A percentile compares a stretch with the other conserved stretches of the same genome.
These are phyloP conservation scores for Coemansia sp. DNA, from an alignment of 192 early-diverging fungal species.

Conservation along the genomic window DNA sequence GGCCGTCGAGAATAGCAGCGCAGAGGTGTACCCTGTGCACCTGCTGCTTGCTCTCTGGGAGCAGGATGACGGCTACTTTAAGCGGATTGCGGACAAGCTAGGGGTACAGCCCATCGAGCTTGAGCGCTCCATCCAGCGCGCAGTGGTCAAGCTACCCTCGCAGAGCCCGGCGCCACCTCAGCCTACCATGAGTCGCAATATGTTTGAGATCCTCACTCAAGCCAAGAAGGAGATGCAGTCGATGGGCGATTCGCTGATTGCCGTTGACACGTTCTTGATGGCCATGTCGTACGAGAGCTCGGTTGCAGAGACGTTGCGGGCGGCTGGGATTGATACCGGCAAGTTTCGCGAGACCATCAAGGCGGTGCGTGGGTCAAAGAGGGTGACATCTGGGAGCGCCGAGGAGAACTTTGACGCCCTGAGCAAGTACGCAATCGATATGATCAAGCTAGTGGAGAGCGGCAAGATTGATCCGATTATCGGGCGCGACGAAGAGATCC, in stretches of 20 bases:
- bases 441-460: slow-evolving; percentile 74
- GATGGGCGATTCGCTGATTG: slow-evolving; percentile 87
- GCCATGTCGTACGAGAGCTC: slow-evolving; percentile 76
- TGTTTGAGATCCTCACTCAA: slow-evolving; percentile 62
- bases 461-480: slow-evolving; percentile 97
- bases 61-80: slow-evolving; percentile 78
- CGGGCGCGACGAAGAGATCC: slow-evolving; percentile 95
- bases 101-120: slow-evolving; percentile 74
- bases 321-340: slow-evolving; percentile 67
- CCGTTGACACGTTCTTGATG: slow-evolving; percentile 85
- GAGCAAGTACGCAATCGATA: slow-evolving; percentile 90
- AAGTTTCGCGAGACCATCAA: slow-evolving; percentile 72
- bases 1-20: slow-evolving; percentile 74
- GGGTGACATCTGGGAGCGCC: slow-evolving; percentile 82
- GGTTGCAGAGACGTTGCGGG: slow-evolving; percentile 58
- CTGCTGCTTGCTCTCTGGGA: slow-evolving; percentile 77
- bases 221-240: slow-evolving; percentile 81
- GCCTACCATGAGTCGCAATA: slow-evolving; percentile 61
- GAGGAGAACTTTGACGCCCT: slow-evolving; percentile 91
- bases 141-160: slow-evolving; percentile 73
- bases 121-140: slow-evolving; percentile 78
- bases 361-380: slow-evolving; percentile 73
- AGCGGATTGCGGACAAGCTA: slow-evolving; percentile 74
- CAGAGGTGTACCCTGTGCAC: slow-evolving; percentile 79
- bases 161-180: slow-evolving; percentile 85